A percentile compares a stretch with the other conserved stretches of the same genome.
Evolutionary conservation across 1,139 yeast genomes (phyloP).

Genomic region (Yamadazyma mexicana): DNA sequence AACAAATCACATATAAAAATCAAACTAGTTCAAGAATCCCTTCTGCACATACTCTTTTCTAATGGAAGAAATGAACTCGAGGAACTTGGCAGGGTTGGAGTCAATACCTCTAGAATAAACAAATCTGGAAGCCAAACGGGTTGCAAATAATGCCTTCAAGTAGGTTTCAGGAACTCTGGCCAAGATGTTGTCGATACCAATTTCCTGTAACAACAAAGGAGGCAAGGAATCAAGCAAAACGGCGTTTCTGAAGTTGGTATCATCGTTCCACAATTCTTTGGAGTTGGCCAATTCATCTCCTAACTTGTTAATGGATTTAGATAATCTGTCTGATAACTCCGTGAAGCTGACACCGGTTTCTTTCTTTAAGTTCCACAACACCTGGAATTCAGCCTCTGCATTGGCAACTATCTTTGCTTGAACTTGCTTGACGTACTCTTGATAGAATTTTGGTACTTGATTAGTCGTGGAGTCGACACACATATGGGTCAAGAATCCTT

Average conservation of each 20-base stretch:
- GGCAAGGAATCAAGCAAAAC: constrained; percentile 83
- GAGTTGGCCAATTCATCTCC: constrained; percentile 86
- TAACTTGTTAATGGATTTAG: constrained; percentile 82
- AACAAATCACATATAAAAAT: neutral
- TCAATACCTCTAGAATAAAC: constrained; percentile 85
- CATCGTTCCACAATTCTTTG: constrained; percentile 83
- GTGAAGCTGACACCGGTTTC: constrained; percentile 71
- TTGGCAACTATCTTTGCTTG: constrained; percentile 73
- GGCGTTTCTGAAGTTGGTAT: constrained; percentile 70
- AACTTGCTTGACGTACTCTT: constrained; percentile 78
- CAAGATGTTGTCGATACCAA: constrained; percentile 76
- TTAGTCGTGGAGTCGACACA: constrained; percentile 60
- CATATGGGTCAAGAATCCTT: constrained; percentile 73
- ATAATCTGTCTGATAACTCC: constrained; percentile 79
- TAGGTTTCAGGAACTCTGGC: constrained; percentile 84
- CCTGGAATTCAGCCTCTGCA: constrained; percentile 83
- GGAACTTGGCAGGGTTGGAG: constrained; percentile 79
- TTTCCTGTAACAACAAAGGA: constrained; percentile 60
- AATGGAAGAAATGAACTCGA: constrained; percentile 61
- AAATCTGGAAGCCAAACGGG: constrained; percentile 83
- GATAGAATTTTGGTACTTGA: constrained; percentile 70
- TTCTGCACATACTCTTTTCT: constrained; percentile 40
- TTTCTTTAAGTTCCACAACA: constrained; percentile 77
- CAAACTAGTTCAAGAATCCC: constrained; percentile 23
- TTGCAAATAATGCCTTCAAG: constrained; percentile 86